Base-by-base conservation (phyloP, 2,329 filamentous ascomycete species). In the Botryotinia narcissicola region DNA sequence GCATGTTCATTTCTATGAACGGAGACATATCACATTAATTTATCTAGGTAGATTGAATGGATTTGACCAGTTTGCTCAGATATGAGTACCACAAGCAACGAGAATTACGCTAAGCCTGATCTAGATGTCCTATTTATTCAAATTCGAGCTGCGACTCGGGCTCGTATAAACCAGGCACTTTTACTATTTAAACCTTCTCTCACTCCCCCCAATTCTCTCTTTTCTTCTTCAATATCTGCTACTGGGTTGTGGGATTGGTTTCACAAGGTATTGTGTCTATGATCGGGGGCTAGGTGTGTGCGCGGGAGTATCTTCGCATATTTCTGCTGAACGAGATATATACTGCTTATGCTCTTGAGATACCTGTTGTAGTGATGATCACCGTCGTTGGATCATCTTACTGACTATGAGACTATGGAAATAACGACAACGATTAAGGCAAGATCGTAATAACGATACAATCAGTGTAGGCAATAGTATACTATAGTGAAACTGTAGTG, bases 371-470 rank as follows among this genome's bases (percentile, higher is more conserved):
- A 51, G 48, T 51, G 25, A n/a, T 51, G 0, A 12, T 25, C 10
- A 6, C 22, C 4, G 5, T n/a, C 1, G 1, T 18, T 2, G 0
- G 10, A 51, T 51, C 8, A 10, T n/a, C 14, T n/a, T 14, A 14
- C 22, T 5, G 6, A 4, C 3, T 48, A 48, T 48, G 46, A 25
- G 3, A 25, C 8, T 25, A 0, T 48, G 46, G 46, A 22, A 48
- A 8, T 48, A 22, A 25, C 25, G 3, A 25, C 20, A 48, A 48
- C 10, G 20, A 48, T 48, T 1, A 25, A 25, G 20, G 8, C 1
- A 51, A 51, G 1, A 51, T 14, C 4, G 10, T 14, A 14, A 6
- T n/a, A 25, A 6, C 10, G 25, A 51, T 1, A n/a, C 7, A 2
- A 12, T 51, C 32, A 32, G 4, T 32, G 32, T 32, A 32, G 32